A percentile compares a stretch with the other conserved stretches of the same genome.
Evolutionary conservation across 257 asterid genomes (phyloP).

Genomic region (Mentha longifolia): DNA sequence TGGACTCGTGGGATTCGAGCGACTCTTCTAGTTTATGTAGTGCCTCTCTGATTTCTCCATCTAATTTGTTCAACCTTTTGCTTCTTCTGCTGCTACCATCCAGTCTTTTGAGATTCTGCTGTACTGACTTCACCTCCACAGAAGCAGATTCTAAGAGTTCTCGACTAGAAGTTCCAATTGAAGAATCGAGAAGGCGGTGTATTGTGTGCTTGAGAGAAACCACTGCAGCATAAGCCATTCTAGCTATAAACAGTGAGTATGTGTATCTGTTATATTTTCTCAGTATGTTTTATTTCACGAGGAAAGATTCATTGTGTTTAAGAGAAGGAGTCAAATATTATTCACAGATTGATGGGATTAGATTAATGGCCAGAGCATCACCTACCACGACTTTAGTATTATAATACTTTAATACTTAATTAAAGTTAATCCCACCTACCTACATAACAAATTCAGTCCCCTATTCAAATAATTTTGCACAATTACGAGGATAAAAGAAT

Average conservation of each 20-base stretch:
- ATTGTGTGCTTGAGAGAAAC: slow-evolving; percentile 17
- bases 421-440: not conserved
- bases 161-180: not conserved
- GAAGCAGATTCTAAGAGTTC: not conserved
- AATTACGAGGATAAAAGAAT: no score
- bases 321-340: no score
- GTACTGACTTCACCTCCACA: not conserved
- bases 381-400: no score
- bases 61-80: slow-evolving; percentile 5
- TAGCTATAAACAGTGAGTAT: not conserved
- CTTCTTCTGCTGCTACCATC: not conserved
- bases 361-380: not conserved
- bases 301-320: no score
- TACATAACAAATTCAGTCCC: not conserved
- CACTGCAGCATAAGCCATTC: slow-evolving; percentile 17
- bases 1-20: not conserved
- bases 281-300: no score
- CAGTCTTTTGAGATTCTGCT: slow-evolving; percentile 3
- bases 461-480: not conserved
- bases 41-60: slow-evolving; percentile 11
- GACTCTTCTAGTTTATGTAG: not conserved
- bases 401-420: no score
- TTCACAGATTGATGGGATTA: not conserved
- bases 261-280: no score
- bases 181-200: slow-evolving; percentile 12